Conservation (phyloP, 73 alveolate genomes). For the Effrenium voratum region DNA sequence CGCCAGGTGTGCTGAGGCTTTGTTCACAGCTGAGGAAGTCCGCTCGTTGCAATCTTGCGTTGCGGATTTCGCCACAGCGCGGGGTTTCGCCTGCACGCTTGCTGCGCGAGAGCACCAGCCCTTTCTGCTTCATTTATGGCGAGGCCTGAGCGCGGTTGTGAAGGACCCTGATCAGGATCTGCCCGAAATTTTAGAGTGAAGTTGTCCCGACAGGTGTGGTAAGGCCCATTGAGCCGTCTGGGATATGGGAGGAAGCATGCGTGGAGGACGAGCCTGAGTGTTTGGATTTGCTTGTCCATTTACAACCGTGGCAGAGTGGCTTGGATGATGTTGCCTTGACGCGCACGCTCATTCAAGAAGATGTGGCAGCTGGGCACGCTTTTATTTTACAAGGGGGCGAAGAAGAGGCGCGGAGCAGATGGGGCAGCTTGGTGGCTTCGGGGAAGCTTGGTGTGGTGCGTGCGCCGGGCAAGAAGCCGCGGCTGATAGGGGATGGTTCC, state of each 20-base stretch:
- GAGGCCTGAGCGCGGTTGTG: not conserved
- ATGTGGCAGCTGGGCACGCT: not conserved
- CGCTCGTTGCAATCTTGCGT: not conserved
- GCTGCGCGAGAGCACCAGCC: not conserved
- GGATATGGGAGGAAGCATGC: not conserved
- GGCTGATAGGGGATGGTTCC: slow-evolving; percentile 37
- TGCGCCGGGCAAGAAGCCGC: slow-evolving; percentile 56
- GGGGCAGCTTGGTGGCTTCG: not conserved
- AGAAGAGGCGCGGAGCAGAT: not conserved
- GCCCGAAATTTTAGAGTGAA: not conserved
- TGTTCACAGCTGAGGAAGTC: not conserved
- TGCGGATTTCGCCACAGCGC: not conserved
- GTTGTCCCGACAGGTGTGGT: not conserved
- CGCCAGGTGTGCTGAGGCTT: not conserved
- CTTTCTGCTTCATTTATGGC: not conserved
- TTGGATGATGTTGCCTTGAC: not conserved
- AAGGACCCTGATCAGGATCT: not conserved
- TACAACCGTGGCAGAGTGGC: not conserved
- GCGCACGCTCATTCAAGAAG: not conserved
- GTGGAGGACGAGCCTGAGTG: not conserved
- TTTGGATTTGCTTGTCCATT: not conserved
- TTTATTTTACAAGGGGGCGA: not conserved
- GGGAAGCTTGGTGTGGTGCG: slow-evolving; percentile 40
- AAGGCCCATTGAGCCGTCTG: not conserved
- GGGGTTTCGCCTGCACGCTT: not conserved